A percentile compares a stretch with the other conserved stretches of the same genome.
These are phyloP conservation scores for Solanum appendiculatum DNA, from an alignment of 257 asterid genomes.

Conservation along the genomic window DNA sequence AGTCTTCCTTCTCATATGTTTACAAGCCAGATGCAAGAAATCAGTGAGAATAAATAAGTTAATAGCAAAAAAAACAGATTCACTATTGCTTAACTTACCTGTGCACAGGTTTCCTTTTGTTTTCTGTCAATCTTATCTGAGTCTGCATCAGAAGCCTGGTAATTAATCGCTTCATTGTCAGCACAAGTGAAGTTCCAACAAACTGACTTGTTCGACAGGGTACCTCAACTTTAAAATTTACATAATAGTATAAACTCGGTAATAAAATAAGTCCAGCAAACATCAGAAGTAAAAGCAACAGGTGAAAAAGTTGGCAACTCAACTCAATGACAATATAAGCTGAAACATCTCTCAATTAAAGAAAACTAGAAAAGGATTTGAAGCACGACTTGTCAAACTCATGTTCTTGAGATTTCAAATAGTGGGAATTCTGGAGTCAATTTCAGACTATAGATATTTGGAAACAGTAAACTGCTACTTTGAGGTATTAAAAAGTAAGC, in stretches of 20 bases:
- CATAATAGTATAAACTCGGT: not conserved
- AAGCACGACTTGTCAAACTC: not conserved
- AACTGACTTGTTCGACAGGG: not conserved
- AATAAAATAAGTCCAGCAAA: not conserved
- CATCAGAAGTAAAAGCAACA: not conserved
- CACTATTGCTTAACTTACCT: not conserved
- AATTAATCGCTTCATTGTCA: not conserved
- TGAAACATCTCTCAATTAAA: not conserved
- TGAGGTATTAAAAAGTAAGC: not conserved
- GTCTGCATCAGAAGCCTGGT: constrained; percentile 10
- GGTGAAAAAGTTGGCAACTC: not conserved
- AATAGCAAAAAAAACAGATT: not conserved
- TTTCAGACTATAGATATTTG: not conserved
- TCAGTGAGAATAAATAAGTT: not conserved
- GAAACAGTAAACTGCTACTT: not conserved
- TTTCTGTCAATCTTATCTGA: constrained; percentile 8
- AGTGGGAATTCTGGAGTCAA: not conserved
- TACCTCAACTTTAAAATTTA: not conserved
- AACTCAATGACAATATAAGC: not conserved
- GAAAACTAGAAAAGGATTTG: not conserved
- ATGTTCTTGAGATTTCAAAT: not conserved
- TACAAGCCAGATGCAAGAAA: constrained; percentile 16
- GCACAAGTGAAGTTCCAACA: not conserved
- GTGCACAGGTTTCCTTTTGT: not conserved
- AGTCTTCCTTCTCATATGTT: constrained; percentile 21